phyloP scores from a whole-genome alignment of 2,329 filamentous ascomycete genomes.

The Cytospora piceicola region DNA sequence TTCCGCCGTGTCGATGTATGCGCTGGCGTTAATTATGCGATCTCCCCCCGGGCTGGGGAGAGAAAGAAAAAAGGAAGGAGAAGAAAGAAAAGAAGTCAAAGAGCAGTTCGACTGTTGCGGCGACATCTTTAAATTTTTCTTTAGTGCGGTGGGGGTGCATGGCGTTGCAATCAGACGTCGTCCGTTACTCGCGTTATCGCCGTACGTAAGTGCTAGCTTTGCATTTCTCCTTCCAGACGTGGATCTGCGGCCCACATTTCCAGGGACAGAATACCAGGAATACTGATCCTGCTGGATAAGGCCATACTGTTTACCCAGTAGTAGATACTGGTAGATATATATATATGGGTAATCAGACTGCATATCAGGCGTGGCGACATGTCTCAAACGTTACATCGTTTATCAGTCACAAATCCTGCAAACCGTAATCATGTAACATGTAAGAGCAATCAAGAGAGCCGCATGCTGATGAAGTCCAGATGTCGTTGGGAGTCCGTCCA shows the following conservation, averaged over 20 bases:
- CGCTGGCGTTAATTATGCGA: conserved; percentile 1
- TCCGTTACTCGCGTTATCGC: background rate
- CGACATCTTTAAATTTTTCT: conserved; percentile 19
- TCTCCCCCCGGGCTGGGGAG: conserved; percentile 15
- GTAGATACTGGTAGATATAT: background rate
- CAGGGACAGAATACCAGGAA: background rate
- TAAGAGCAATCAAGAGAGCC: background rate
- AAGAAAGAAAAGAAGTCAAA: background rate
- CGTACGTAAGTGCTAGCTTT: background rate
- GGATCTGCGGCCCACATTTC: background rate
- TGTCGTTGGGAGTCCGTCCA: background rate
- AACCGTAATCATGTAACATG: background rate
- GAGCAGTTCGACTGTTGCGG: conserved; percentile 3
- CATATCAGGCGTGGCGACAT: background rate
- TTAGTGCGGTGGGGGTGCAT: conserved; percentile 11
- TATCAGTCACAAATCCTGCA: background rate
- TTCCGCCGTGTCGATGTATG: background rate
- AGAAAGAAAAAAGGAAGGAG: conserved; percentile 3
- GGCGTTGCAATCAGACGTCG: background rate
- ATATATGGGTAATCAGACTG: background rate
- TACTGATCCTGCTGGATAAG: background rate
- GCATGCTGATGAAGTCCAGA: background rate
- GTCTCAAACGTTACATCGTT: background rate
- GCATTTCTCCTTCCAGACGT: background rate
- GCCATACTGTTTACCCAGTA: too few species aligned